Percentiles rank a stretch among this genome's conserved stretches.
Evolutionary conservation across 805 yeast species (phyloP).

Genomic region (Phaffomyces opuntiae): DNA sequence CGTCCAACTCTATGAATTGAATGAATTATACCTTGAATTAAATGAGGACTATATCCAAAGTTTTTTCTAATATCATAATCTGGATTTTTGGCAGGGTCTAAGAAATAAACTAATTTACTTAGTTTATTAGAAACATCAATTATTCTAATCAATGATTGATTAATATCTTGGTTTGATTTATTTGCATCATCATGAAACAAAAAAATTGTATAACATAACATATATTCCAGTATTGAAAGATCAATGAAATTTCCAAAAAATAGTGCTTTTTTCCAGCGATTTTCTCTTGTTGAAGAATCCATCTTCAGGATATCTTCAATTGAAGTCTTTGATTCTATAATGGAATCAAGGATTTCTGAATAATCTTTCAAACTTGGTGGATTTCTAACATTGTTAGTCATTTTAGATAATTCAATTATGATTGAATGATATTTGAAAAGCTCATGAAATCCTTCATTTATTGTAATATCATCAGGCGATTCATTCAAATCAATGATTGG

Average conservation of each 20-base stretch:
- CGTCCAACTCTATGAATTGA: neutral
- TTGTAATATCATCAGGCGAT: neutral
- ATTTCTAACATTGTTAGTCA: neutral
- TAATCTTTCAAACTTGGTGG: constrained; percentile 1
- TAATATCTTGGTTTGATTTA: neutral
- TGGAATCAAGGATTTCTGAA: neutral
- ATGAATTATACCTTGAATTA: constrained; percentile 1
- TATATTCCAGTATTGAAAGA: neutral
- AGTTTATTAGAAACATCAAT: neutral
- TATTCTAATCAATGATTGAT: neutral
- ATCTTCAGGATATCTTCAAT: neutral
- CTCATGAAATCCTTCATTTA: neutral
- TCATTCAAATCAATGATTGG: neutral
- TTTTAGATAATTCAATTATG: neutral
- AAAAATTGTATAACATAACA: neutral
- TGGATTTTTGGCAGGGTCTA: neutral
- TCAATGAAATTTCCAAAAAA: neutral
- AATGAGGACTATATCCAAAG: neutral
- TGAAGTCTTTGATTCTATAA: neutral
- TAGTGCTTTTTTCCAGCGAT: neutral
- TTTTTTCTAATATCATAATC: neutral
- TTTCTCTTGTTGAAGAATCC: constrained; percentile 1
- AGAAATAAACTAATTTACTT: neutral
- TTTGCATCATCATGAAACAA: neutral
- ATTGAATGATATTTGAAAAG: neutral